A percentile compares a stretch with the other conserved stretches of the same genome.
Conservation (phyloP, 164 flowering plant species). For the Dillenia turbinata region DNA sequence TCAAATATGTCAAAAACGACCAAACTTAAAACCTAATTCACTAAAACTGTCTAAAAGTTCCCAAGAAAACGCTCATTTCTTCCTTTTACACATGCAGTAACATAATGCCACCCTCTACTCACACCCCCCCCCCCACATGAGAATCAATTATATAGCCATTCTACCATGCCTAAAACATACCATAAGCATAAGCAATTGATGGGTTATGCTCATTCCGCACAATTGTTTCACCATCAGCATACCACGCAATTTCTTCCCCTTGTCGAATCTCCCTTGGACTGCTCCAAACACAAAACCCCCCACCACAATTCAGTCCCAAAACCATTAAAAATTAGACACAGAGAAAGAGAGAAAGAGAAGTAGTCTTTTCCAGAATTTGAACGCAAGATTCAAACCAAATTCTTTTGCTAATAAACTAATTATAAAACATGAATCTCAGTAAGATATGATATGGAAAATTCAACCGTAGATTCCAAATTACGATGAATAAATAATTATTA, state of each 20-base stretch:
- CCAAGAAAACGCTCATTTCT: too few relatives aligned
- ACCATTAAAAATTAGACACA: not conserved
- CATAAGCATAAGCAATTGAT: conserved; percentile 87
- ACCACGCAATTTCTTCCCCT: conserved; percentile 98
- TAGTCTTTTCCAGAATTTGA: too few relatives aligned
- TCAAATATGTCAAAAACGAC: too few relatives aligned
- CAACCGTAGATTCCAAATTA: too few relatives aligned
- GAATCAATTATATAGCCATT: not conserved
- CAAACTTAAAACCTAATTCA: too few relatives aligned
- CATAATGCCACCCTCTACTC: too few relatives aligned
- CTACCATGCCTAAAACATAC: conserved; percentile 41
- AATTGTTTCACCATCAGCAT: conserved; percentile 94
- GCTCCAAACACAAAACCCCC: conserved; percentile 9
- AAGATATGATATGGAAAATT: too few relatives aligned
- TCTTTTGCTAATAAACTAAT: not conserved
- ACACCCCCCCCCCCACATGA: too few relatives aligned
- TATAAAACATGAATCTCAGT: not conserved
- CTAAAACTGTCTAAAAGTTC: too few relatives aligned
- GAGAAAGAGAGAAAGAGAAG: not conserved
- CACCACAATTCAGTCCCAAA: conserved; percentile 7
- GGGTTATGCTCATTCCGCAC: conserved; percentile 83
- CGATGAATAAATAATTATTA: too few relatives aligned
- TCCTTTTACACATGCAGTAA: too few relatives aligned
- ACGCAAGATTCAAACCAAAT: not conserved
- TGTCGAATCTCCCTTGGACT: conserved; percentile 94